Base-by-base conservation (phyloP, 371 early-diverging fungal species). In the Mortierella sp. region DNA sequence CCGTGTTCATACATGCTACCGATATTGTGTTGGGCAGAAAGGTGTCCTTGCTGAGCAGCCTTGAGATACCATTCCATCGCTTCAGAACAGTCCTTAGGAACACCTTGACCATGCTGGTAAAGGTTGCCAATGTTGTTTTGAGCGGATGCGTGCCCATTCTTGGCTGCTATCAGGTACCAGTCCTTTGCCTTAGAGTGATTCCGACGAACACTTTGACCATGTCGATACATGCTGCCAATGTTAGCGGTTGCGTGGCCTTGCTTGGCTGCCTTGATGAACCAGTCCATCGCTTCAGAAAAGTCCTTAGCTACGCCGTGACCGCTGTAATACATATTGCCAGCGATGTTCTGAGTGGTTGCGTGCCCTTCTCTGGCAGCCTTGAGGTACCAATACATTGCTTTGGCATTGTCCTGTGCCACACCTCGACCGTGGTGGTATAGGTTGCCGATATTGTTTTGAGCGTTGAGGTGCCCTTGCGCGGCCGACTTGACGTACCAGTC, bases 391-490 rank as follows among this genome's bases (percentile, higher is more conserved):
- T 28, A 13, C 26, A 60, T 31, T 2, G 60, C 60, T 16, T 16
- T 60, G 14, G 31, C 14, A 26, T 50, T 16, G 31, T 60, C 94
- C 72, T 91, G 84, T 7, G 91, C 93, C 80, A 95, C 92, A 14
- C 92, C 93, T 76, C 89, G 94, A 6, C 74, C 74, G 6, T 44
- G 60, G 31, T 60, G 14, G 16, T 60, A 16, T 13, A 60, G 60
- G 16, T 28, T 31, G 6, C 60, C 60, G 60, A 60, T 50, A 16
- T 50, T 50, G 50, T 50, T 50, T 50, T 50, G 50, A 0, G 50
- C 50, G 3, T 13, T 16, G 50, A 50, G 50, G 50, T 50, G 16
- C 16, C 60, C 31, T 31, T 31, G 60, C 60, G 31, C 31, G 11
- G 50, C 50, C 16, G 50, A 50, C 16, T 50, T 50, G 13, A 16